These are phyloP conservation scores for Ophiobolus disseminans DNA, from an alignment of 2,329 filamentous ascomycete genomes.

Conservation along the genomic window DNA sequence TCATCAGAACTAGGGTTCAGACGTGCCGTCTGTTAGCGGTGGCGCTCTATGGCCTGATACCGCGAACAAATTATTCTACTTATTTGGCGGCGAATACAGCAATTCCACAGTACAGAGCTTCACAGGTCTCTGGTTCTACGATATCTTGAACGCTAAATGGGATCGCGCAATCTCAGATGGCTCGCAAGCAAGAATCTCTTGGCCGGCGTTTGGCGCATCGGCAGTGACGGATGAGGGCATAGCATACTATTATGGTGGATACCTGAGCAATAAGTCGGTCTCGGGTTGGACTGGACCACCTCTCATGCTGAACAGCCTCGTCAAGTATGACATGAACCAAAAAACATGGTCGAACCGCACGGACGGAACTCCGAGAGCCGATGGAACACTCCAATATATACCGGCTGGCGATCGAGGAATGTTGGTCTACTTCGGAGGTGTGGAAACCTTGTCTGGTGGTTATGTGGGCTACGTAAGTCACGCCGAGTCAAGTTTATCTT, in stretches of 20 bases:
- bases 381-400: slow-evolving; percentile 64
- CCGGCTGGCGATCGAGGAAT: slow-evolving; percentile 64
- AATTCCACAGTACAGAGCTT: slow-evolving; percentile 44
- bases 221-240: slow-evolving; percentile 18
- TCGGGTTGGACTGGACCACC: slow-evolving; percentile 15
- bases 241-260: slow-evolving; percentile 68
- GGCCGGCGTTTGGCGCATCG: slow-evolving; percentile 23
- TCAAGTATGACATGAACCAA: slow-evolving; percentile 62
- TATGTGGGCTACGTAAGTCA: slow-evolving; percentile 10
- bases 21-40: slow-evolving; percentile 56
- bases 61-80: slow-evolving; percentile 67
- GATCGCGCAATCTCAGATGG: slow-evolving; percentile 49
- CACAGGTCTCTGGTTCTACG: slow-evolving; percentile 60
- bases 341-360: slow-evolving; percentile 60
- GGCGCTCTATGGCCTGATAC: slow-evolving; percentile 63
- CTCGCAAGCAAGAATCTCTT: slow-evolving; percentile 15
- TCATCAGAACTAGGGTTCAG: slow-evolving; percentile 57
- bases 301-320: slow-evolving; percentile 55
- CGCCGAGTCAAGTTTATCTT: not conserved
- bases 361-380: slow-evolving; percentile 61
- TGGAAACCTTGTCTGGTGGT: slow-evolving; percentile 36
- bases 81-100: slow-evolving; percentile 64
- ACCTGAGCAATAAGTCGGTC: slow-evolving; percentile 61
- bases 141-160: slow-evolving; percentile 63
- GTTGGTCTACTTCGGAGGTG: slow-evolving; percentile 66